Evolutionary conservation across 495 filamentous ascomycete genomes (phyloP), one percentile per base, ranked within the genome.

Genomic region (Aspergillus nanangensis): DNA sequence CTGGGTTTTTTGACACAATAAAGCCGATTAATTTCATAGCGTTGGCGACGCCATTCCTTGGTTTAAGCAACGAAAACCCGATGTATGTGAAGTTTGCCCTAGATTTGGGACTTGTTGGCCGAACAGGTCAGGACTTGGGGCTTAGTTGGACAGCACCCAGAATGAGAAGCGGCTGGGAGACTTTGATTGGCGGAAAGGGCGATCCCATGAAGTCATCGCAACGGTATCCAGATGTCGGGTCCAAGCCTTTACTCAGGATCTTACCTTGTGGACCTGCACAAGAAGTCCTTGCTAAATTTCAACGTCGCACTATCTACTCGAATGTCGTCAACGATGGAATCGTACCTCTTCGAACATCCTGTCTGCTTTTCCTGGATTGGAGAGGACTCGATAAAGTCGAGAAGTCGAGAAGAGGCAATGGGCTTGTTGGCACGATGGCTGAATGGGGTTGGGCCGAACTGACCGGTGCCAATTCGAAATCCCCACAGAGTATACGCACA

Each of bases 311-410:
- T 0, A 75, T 96, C 1, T 98, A 98, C 60, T 95, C 91, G 1
- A 98, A 98, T 57, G 90, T 97, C 21, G 94, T 98, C 34, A 98
- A 98, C 65, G 93, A 98, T 67, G 93, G 93, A 3, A 96, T 98
- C 58, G 93, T 98, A 5, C 93, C 93, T 2, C 62, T 97, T 29
- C 79, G 94, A 9, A 98, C 93, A 10, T 96, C 94, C 40, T 97
- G 91, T 63, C 72, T 98, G 13, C 72, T 97, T n/a, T 98, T 97
- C 55, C 76, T 98, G 5, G 93, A 98, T 60, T 98, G 93, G 93
- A 86, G 87, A 63, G 93, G 93, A 0, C 72, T 98, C 7, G 91
- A 86, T 18, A 82, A 88, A 19, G 93, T 97, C 4, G 89, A 97
- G 53, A 98, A 98, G 63, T 92, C 93, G 8, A 76, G 94, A 33